Evolutionary conservation across 192 early-diverging fungal species (phyloP).

Genomic region (Coemansia sp.): DNA sequence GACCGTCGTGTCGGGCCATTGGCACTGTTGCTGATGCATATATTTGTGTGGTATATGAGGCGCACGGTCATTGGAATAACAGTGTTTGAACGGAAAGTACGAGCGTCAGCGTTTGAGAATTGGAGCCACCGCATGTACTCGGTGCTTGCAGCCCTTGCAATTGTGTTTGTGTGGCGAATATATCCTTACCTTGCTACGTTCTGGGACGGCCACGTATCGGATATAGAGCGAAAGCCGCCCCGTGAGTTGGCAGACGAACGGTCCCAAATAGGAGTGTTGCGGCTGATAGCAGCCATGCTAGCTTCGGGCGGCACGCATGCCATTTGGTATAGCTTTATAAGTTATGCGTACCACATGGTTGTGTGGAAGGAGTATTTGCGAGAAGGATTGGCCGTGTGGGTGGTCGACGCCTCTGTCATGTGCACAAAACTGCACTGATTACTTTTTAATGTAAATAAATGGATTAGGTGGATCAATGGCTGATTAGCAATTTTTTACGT

Average conservation of each 20-base stretch:
- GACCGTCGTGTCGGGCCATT: constrained; percentile 34
- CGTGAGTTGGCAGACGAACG: constrained; percentile 29
- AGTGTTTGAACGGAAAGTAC: constrained; percentile 45
- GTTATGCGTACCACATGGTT: constrained; percentile 52
- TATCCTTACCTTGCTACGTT: constrained; percentile 33
- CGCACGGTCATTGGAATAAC: constrained; percentile 46
- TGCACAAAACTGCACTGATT: constrained; percentile 43
- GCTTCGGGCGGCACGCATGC: constrained; percentile 43
- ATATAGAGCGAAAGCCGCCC: constrained; percentile 1
- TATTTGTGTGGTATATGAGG: constrained; percentile 50
- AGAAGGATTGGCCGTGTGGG: constrained; percentile 51
- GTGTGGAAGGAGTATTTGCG: constrained; percentile 50
- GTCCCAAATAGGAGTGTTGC: constrained; percentile 10
- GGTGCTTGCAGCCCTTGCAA: constrained; percentile 26
- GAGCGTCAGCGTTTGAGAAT: constrained; percentile 22
- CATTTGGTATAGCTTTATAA: constrained; percentile 56
- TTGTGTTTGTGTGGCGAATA: constrained; percentile 37
- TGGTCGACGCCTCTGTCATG: constrained; percentile 31
- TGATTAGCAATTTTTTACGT: not conserved
- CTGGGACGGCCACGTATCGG: constrained; percentile 16
- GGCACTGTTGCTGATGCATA: constrained; percentile 36
- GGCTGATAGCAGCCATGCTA: constrained; percentile 27
- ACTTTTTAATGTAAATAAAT: not conserved
- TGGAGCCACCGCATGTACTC: constrained; percentile 50
- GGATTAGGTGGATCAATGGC: not conserved